These are phyloP conservation scores for Cyberlindnera lachancei DNA, from an alignment of 805 yeast genomes.

Conservation along the genomic window DNA sequence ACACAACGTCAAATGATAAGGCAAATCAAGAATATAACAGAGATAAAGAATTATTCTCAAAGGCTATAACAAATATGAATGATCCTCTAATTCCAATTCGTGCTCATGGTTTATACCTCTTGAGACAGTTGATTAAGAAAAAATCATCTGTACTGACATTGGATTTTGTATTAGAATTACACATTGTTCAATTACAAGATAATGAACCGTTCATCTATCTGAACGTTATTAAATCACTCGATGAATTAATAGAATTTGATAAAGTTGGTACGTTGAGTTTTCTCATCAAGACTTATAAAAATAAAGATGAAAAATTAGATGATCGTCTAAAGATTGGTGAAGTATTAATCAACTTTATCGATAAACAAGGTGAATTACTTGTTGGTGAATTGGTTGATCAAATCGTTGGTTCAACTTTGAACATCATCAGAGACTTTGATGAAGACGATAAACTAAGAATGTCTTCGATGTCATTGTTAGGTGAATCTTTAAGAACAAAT, in stretches of 20 bases:
- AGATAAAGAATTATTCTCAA: conserved; percentile 37
- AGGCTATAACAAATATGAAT: conserved; percentile 60
- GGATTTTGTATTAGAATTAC: conserved; percentile 52
- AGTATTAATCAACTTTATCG: conserved; percentile 56
- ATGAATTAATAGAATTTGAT: conserved; percentile 44
- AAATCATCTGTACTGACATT: conserved; percentile 44
- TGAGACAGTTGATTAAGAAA: conserved; percentile 46
- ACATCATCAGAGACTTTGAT: conserved; percentile 28
- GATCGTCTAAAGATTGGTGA: conserved; percentile 73
- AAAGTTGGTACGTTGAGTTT: conserved; percentile 29
- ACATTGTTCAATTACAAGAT: conserved; percentile 59
- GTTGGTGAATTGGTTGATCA: conserved; percentile 34
- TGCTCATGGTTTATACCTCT: conserved; percentile 72
- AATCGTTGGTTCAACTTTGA: conserved; percentile 38
- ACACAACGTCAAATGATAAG: neutral
- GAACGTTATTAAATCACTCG: conserved; percentile 76
- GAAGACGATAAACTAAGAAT: conserved; percentile 60
- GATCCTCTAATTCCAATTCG: conserved; percentile 80
- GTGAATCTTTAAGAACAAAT: conserved; percentile 53
- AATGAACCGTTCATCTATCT: conserved; percentile 83
- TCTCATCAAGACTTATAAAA: conserved; percentile 31
- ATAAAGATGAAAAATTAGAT: conserved; percentile 10
- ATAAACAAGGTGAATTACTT: conserved; percentile 39
- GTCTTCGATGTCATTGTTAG: conserved; percentile 85
- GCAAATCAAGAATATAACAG: conserved; percentile 6